These are phyloP conservation scores for Fusarium foetens DNA, from an alignment of 2,329 filamentous ascomycete species.

Conservation along the genomic window DNA sequence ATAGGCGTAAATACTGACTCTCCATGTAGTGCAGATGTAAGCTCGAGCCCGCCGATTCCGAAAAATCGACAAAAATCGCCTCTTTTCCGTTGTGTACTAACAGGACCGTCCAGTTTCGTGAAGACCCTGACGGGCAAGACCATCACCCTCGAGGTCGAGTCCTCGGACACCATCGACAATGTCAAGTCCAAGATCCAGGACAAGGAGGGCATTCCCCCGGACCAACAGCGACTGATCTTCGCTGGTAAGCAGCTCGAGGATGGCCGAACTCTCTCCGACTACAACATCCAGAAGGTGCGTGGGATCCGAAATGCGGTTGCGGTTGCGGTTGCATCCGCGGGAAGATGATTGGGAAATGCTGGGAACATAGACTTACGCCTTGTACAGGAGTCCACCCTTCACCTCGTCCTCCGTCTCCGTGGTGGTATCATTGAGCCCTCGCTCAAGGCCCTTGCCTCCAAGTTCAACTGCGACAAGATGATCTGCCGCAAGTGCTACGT, in stretches of 20 bases:
- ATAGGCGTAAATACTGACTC: constrained; percentile 39
- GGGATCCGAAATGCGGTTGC: constrained; percentile 23
- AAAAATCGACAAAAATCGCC: constrained; percentile 32
- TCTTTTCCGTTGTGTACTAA: constrained; percentile 42
- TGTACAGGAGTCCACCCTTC: constrained; percentile 90
- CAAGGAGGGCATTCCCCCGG: constrained; percentile 98
- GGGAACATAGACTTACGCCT: constrained; percentile 46
- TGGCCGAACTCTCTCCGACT: constrained; percentile 94
- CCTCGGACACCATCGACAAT: constrained; percentile 99
- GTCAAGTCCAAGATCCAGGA: constrained; percentile 99
- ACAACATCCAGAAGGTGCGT: constrained; percentile 98
- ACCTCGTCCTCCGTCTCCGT: constrained; percentile 98
- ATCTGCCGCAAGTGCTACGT: constrained; percentile 99
- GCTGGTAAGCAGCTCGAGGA: constrained; percentile 99
- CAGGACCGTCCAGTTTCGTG: constrained; percentile 80
- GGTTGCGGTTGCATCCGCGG: background rate
- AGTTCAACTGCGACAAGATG: constrained; percentile 99
- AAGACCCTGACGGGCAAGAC: constrained; percentile 99
- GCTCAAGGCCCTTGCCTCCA: constrained; percentile 96
- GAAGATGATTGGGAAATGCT: background rate
- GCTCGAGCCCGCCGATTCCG: constrained; percentile 50
- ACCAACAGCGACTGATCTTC: constrained; percentile 99
- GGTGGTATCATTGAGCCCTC: constrained; percentile 99
- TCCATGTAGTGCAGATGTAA: constrained; percentile 86
- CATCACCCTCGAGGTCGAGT: constrained; percentile 99